Evolutionary conservation across 2,329 filamentous ascomycete genomes (phyloP), one percentile per base, ranked within the genome.

Genomic region (Nakataea oryzae): DNA sequence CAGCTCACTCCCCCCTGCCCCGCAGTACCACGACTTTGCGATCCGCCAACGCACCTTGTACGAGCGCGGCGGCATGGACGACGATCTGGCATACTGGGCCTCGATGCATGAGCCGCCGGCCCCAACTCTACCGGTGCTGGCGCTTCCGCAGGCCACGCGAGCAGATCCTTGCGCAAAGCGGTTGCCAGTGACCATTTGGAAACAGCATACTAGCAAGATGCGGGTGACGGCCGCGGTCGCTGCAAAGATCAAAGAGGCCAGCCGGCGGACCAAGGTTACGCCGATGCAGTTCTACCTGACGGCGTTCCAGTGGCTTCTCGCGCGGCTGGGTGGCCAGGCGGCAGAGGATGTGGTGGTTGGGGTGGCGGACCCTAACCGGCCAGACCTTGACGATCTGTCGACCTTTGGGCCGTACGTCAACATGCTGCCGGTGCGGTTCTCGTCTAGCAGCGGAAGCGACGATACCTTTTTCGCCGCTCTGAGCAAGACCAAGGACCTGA

Each of bases 401-500:
- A 57, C 55, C 55, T 29, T 57, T 17, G 55, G 55, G 3, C 30
- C 28, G 27, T 57, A 29, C 30, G 55, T 29, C 55, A 57, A 57
- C 55, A 27, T 57, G 55, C 55, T 57, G 14, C 55, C 55, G n/a
- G 27, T 57, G 55, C 55, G 55, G 27, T 29, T 57, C 24, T 6
- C 27, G 7, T 17, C 55, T 1, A 47, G 61, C n/a, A 59, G 27
- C 26, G 60, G 62, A 28, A 17, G 29, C 28, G 28, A 41, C 54
- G 57, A 62, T 30, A 55, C 58, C 50, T 64, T 64, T 27, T 62
- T 30, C 26, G 62, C 59, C 27, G 14, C 32, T 28, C n/a, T 60
- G 27, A 50, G 29, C n/a, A 56, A 41, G 21, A 58, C 63, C 24
- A 50, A 55, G 57, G 41, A 32, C 34, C 41, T 47, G n/a, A 54